Evolutionary conservation across 2,329 filamentous ascomycete species (phyloP).

Genomic region (Aspergillus sp.): DNA sequence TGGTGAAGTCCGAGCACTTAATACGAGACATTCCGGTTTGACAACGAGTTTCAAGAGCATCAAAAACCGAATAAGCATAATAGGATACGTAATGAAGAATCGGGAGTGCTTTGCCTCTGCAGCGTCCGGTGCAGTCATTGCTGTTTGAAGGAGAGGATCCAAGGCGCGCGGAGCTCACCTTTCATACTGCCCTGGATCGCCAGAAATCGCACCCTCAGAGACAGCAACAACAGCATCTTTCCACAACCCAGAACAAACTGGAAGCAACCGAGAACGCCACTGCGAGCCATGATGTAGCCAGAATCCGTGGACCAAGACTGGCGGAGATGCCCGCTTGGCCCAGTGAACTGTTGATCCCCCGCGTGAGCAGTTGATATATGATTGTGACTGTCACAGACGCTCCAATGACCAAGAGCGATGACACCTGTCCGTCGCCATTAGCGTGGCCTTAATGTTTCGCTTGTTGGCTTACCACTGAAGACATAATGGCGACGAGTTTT

Average conservation of each 20-base stretch:
- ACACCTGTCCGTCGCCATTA: background rate
- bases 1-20: too few relatives aligned
- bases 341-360: conserved; percentile 4
- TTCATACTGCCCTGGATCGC: conserved; percentile 5
- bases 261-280: conserved; percentile 4
- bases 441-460: conserved; percentile 2
- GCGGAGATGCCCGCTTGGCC: conserved; percentile 4
- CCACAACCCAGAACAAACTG: conserved; percentile 6
- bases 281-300: conserved; percentile 8
- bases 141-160: background rate
- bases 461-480: conserved; percentile 5
- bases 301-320: conserved; percentile 5
- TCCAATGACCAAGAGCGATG: conserved; percentile 6
- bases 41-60: too few relatives aligned
- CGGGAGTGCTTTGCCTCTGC: conserved; percentile 1
- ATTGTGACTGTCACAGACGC: conserved; percentile 7
- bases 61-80: conserved; percentile 6
- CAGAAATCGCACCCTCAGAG: conserved; percentile 5
- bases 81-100: conserved; percentile 2
- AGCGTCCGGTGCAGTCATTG: conserved; percentile 2
- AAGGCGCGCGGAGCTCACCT: conserved; percentile 1
- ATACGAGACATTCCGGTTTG: too few relatives aligned
- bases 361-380: conserved; percentile 4
- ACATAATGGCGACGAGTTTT: conserved; percentile 5
- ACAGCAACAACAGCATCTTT: conserved; percentile 9